Evolutionary conservation across 768 basidiomycete species (phyloP), one percentile per base, ranked within the genome.

Genomic region (Leccinum fibrillosum): DNA sequence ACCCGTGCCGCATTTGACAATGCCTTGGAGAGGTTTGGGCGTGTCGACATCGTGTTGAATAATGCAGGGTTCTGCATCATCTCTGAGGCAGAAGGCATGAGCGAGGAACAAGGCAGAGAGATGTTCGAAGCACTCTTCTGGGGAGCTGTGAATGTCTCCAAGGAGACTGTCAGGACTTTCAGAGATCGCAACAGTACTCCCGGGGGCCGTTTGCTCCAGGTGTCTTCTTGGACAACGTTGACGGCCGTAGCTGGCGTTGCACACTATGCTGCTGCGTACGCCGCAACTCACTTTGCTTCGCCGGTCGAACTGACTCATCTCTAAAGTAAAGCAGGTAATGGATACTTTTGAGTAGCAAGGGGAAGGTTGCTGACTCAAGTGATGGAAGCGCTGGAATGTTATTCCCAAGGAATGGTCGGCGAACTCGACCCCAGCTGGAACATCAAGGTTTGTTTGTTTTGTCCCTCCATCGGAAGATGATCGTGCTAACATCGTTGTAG

Each of bases 401-500:
- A 78, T 30, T 74, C 71, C 2, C 73, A 79, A 57, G 63, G 77
- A 2, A 59, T 80, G 26, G 66, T 64, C 4, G 62, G 66, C 44
- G 80, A 81, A 57, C 55, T 80, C 3, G 77, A 80, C 48, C 79
- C 80, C 11, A 66, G 30, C 21, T 81, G 80, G 80, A 78, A 80
- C 52, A 79, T 81, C 64, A 79, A 75, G 66, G 80, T 77, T 52
- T n/a, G 79, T 77, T 51, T 17, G 70, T 44, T 45, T 15, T 26
- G 7, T 15, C 28, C n/a, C 15, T 13, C 17, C 42, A 13, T 21
- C 12, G 25, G 15, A 45, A 28, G 28, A 44, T 12, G 19, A 25
- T 37, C 25, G 11, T 48, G 26, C 30, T 32, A 4, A 61, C 42
- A 21, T 10, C 15, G 11, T 42, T 30, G 49, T 23, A 69, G 68